Conservation (phyloP, 2,329 filamentous ascomycete genomes). For the Ophiobolus disseminans region DNA sequence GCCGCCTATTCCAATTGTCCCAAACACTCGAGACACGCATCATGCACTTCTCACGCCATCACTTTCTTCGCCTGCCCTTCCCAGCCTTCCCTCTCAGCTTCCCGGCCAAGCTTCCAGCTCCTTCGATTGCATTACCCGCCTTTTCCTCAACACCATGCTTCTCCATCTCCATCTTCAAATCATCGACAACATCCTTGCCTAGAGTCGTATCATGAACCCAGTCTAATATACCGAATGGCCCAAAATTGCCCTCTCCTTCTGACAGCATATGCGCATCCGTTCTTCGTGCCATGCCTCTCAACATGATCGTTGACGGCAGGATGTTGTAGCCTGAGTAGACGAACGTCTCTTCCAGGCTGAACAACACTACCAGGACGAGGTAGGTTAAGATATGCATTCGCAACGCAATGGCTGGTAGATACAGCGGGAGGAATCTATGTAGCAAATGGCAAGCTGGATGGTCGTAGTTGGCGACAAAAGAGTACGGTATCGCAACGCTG, state of each 20-base stretch:
- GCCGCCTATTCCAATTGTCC: too few species aligned
- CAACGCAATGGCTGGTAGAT: slow-evolving; percentile 69
- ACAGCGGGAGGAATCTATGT: slow-evolving; percentile 68
- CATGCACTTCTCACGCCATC: too few species aligned
- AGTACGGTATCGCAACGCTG: slow-evolving; percentile 63
- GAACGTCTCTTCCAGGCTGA: slow-evolving; percentile 71
- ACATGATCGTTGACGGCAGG: slow-evolving; percentile 64
- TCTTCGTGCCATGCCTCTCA: slow-evolving; percentile 64
- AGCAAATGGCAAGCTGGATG: slow-evolving; percentile 71
- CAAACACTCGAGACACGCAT: too few species aligned
- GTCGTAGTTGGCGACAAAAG: slow-evolving; percentile 70
- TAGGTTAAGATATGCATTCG: slow-evolving; percentile 77
- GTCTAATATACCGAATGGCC: slow-evolving; percentile 65
- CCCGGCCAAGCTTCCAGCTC: slow-evolving; percentile 35
- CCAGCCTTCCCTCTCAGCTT: slow-evolving; percentile 37
- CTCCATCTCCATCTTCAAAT: slow-evolving; percentile 62
- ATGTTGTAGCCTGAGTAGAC: slow-evolving; percentile 72
- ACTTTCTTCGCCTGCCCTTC: slow-evolving; percentile 38
- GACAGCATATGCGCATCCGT: slow-evolving; percentile 66
- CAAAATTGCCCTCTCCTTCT: slow-evolving; percentile 65
- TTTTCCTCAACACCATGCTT: slow-evolving; percentile 61
- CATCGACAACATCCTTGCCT: slow-evolving; percentile 65
- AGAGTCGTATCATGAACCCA: slow-evolving; percentile 47
- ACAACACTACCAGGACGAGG: slow-evolving; percentile 67
- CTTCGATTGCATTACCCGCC: slow-evolving; percentile 46